Conservation (phyloP, 225 moss, liverwort and hornwort genomes). For the Marchantia polymorpha region DNA sequence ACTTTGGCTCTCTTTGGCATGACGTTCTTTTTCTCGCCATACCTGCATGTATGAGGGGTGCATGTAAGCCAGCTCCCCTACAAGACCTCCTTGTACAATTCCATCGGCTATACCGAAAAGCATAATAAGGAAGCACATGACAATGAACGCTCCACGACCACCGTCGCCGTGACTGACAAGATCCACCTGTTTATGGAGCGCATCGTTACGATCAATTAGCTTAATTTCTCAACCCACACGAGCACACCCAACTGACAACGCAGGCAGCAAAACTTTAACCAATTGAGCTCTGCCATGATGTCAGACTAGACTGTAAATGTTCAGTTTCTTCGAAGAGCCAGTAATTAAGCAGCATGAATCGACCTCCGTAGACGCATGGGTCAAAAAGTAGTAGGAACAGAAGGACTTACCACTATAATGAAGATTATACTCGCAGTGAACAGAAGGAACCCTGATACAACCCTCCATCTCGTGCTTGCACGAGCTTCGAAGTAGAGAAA, state of each 20-base stretch:
- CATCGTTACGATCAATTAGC: not conserved
- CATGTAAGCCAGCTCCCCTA: constrained; percentile 84
- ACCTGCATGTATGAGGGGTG: constrained; percentile 78
- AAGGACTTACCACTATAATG: constrained; percentile 54
- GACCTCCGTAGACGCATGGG: not conserved
- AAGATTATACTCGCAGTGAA: constrained; percentile 49
- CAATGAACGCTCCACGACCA: constrained; percentile 54
- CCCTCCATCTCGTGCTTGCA: constrained; percentile 70
- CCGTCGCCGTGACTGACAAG: constrained; percentile 63
- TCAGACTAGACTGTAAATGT: too few species aligned
- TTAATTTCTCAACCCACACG: too few species aligned
- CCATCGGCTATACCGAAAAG: constrained; percentile 69
- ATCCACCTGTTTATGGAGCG: constrained; percentile 49
- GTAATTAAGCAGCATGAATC: not conserved
- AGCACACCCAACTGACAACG: too few species aligned
- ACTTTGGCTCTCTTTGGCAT: not conserved
- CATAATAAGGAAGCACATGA: constrained; percentile 52
- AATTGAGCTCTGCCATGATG: too few species aligned
- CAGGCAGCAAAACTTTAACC: too few species aligned
- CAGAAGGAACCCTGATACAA: constrained; percentile 52
- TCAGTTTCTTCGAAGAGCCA: not conserved
- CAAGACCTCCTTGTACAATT: constrained; percentile 66
- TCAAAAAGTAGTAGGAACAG: not conserved
- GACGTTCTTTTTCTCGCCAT: not conserved
- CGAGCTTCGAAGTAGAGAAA: constrained; percentile 72